phyloP scores from a whole-genome alignment of 2,329 filamentous ascomycete genomes.

The Aspergillus brunneoviolaceus region DNA sequence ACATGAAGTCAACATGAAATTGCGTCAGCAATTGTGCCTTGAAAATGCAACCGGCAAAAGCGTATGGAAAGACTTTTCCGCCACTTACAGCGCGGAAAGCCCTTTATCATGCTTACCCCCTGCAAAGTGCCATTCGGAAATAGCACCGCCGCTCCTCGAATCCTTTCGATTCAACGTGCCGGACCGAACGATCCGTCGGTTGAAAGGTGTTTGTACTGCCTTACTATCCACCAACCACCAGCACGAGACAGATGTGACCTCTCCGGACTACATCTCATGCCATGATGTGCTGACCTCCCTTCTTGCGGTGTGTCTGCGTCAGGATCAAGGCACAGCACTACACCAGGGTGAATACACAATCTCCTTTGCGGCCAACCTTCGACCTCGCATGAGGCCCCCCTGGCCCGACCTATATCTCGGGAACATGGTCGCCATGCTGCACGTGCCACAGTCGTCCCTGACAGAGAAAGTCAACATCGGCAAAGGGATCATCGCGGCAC shows the following conservation, averaged over 20 bases:
- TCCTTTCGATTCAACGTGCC: background rate
- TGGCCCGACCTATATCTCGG: background rate
- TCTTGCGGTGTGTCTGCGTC: background rate
- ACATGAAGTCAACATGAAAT: background rate
- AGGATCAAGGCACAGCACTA: background rate
- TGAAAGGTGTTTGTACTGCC: background rate
- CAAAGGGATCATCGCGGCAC: background rate
- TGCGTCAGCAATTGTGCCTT: background rate
- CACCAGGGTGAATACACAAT: background rate
- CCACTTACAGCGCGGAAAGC: background rate
- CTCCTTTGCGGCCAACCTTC: background rate
- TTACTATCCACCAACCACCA: background rate
- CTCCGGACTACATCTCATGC: background rate
- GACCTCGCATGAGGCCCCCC: background rate
- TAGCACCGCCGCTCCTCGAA: background rate
- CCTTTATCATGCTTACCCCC: background rate
- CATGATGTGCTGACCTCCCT: slow-evolving; percentile 2
- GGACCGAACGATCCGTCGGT: background rate
- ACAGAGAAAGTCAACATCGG: background rate
- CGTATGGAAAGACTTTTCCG: background rate
- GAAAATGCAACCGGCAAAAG: background rate
- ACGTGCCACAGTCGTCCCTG: background rate
- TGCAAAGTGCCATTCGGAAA: background rate
- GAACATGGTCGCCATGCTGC: background rate
- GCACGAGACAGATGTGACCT: background rate